A percentile compares a stretch with the other conserved stretches of the same genome.
phyloP scores from a whole-genome alignment of 371 early-diverging fungal genomes.

The Mortierella sp. region DNA sequence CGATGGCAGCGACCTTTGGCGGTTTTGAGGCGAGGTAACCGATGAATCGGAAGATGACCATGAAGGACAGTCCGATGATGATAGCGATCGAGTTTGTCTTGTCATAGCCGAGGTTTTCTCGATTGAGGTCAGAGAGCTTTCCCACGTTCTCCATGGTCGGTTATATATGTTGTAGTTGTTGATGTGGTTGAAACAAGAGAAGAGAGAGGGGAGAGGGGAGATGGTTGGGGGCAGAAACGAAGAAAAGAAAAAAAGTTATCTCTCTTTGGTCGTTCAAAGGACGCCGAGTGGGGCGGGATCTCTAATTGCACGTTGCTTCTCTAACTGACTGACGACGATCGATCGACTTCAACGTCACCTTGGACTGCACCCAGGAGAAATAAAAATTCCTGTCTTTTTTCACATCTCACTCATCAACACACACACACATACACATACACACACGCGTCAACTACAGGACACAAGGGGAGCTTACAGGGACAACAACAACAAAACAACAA shows the following conservation, averaged over 20 bases:
- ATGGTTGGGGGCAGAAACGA: no score
- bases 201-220: not conserved
- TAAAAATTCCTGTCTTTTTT: no score
- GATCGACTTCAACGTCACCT: conserved; percentile 14
- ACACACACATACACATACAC: not conserved
- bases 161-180: not conserved
- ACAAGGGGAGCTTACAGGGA: no score
- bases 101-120: conserved; percentile 40
- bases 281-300: no score
- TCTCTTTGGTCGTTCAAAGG: no score
- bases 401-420: not conserved
- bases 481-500: no score
- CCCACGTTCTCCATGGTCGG: conserved; percentile 22
- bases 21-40: conserved; percentile 44
- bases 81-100: conserved; percentile 49
- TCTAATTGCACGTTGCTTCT: no score
- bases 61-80: conserved; percentile 53
- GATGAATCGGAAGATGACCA: conserved; percentile 56
- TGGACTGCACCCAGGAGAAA: no score
- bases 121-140: conserved; percentile 30
- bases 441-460: conserved; percentile 7
- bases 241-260: no score
- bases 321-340: no score
- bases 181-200: not conserved
- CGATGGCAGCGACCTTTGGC: conserved; percentile 26